These are phyloP conservation scores for Trichoderma afroharzianum DNA, from an alignment of 2,329 filamentous ascomycete species.

Conservation along the genomic window DNA sequence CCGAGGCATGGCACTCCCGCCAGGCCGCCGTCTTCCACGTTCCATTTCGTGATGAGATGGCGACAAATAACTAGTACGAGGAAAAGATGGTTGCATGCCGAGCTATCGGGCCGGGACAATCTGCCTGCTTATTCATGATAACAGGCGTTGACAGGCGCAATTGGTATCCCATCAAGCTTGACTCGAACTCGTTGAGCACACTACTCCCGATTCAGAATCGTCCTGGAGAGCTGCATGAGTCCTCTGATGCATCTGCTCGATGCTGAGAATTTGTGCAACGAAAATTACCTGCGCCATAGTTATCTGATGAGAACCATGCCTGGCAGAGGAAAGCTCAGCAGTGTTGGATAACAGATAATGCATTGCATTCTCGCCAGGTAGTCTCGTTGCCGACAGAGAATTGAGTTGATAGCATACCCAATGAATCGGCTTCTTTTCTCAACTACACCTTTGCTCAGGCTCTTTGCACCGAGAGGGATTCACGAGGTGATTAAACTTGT, in stretches of 20 bases:
- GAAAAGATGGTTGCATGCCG: not conserved
- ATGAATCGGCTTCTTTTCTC: not conserved
- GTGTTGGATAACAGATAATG: not conserved
- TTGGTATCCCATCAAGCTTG: not conserved
- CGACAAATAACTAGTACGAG: not conserved
- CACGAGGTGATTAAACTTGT: constrained; percentile 2
- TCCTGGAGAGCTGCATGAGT: not conserved
- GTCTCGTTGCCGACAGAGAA: not conserved
- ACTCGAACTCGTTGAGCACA: constrained; percentile 9
- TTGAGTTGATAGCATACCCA: not conserved
- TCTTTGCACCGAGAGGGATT: not conserved
- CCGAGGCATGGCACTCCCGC: not conserved
- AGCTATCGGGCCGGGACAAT: constrained; percentile 7
- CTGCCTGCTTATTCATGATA: not conserved
- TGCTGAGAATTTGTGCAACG: not conserved
- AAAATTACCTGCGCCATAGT: not conserved
- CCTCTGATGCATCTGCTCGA: not conserved
- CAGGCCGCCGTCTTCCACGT: not conserved
- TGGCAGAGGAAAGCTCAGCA: not conserved
- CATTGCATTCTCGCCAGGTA: no score
- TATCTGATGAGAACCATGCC: not conserved
- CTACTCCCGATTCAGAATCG: not conserved
- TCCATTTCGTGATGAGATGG: not conserved
- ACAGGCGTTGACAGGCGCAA: not conserved
- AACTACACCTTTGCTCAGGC: not conserved